Evolutionary conservation across 345 rosid genomes (phyloP).

Genomic region (Theobroma cacao): DNA sequence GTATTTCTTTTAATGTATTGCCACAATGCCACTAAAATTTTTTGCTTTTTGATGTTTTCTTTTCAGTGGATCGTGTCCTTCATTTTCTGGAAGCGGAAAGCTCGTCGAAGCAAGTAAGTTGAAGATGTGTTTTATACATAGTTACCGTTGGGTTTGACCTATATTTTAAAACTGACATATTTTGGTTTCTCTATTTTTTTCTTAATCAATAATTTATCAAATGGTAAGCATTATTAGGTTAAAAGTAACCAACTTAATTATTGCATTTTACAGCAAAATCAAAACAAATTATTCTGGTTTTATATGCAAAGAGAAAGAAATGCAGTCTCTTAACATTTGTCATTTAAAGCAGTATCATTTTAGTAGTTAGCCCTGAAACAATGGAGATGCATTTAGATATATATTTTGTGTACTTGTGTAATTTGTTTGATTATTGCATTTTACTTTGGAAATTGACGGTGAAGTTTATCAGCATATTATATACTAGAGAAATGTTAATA

Average conservation of each 20-base stretch:
- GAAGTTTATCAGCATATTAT: neutral
- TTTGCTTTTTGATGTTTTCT: constrained; percentile 9
- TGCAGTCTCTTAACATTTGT: neutral
- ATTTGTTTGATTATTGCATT: neutral
- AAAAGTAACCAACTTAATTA: neutral
- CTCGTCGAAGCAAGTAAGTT: constrained; percentile 87
- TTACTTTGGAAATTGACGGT: neutral
- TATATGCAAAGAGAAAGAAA: neutral
- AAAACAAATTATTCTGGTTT: neutral
- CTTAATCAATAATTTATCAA: neutral
- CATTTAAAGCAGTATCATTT: neutral
- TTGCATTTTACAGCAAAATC: neutral
- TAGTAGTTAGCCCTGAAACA: neutral
- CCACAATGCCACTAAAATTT: neutral
- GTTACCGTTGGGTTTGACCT: neutral
- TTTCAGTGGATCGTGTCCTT: constrained; percentile 78
- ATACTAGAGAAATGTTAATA: neutral
- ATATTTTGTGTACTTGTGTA: neutral
- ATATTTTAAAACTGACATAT: neutral
- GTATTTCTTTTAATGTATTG: constrained; percentile 1
- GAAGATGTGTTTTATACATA: neutral
- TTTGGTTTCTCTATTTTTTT: neutral
- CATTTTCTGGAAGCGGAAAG: constrained; percentile 81
- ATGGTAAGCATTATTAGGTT: neutral
- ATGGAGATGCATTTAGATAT: neutral